Evolutionary conservation across 768 basidiomycete genomes (phyloP), one percentile per base, ranked within the genome.

Genomic region (Amanita rubescens): DNA sequence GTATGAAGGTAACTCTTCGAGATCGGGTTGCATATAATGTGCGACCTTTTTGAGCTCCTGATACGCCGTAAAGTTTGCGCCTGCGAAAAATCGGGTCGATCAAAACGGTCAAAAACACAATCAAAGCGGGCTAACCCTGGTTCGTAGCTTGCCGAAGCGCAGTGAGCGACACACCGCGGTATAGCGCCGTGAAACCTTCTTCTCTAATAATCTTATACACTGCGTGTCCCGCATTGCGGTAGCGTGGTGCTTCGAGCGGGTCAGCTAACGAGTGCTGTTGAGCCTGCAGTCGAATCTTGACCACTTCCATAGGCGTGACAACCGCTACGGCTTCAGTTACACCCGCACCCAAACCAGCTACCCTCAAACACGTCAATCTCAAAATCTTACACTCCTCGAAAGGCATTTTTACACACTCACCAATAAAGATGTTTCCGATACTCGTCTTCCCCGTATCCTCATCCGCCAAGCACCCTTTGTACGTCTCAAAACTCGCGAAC

Each of bases 251-350:
- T 64, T 99, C 96, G 50, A 95, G 71, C 33, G 96, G 96, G 69
- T 99, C 96, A 6, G 94, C 91, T 45, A 99, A 76, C 19, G 95
- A 98, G 69, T 98, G 96, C 64, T 90, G 87, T 64, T 99, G 96
- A 3, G 96, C 95, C 70, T 99, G 96, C 62, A 99, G 72, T 24
- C 96, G 82, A 65, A 99, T 99, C 77, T 98, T 98, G 66, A 99
- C 90, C 17, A 98, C 96, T 66, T 99, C 96, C 96, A 99, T 98
- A 0, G 96, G 96, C 42, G 90, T 95, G 10, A 99, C 96, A 42
- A 99, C 92, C 14, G 83, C 76, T 15, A 99, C 81, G 2, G 94
- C 96, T 70, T 99, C 96, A 0, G 93, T 90, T n/a, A 86, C 86
- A 22, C 96, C 96, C 3, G 96, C 96, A 42, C 86, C 92, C 25